Evolutionary conservation across 1,284 basidiomycete species (phyloP).

Genomic region (Malassezia sympodialis): DNA sequence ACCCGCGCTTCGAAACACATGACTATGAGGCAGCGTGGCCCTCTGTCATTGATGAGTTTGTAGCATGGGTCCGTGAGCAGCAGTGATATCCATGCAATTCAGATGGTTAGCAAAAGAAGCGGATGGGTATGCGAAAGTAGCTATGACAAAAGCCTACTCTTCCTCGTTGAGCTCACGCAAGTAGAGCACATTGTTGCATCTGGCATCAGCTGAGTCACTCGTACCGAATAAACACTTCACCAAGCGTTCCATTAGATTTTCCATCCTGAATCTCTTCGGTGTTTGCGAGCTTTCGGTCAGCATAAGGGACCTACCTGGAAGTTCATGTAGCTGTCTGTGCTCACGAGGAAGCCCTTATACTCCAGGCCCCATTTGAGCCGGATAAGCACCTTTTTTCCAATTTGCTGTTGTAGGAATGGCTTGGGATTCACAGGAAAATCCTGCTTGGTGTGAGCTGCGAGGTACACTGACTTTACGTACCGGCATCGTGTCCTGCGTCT

Average conservation of each 20-base stretch:
- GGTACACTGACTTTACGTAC: neutral
- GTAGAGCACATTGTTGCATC: constrained; percentile 47
- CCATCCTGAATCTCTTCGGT: constrained; percentile 97
- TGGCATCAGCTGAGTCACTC: constrained; percentile 29
- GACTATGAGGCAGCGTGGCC: constrained; percentile 82
- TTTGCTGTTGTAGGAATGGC: constrained; percentile 95
- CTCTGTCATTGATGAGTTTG: constrained; percentile 76
- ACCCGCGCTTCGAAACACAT: constrained; percentile 68
- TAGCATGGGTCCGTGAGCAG: constrained; percentile 46
- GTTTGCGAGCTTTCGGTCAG: constrained; percentile 67
- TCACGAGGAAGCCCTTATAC: constrained; percentile 97
- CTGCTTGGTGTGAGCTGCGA: constrained; percentile 3
- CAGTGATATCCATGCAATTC: neutral
- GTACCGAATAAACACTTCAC: constrained; percentile 94
- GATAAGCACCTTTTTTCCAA: constrained; percentile 90
- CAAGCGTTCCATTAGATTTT: constrained; percentile 84
- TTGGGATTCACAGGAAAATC: constrained; percentile 96
- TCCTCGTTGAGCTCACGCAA: constrained; percentile 34
- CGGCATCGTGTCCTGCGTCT: constrained; percentile 8
- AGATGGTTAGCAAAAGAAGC: neutral
- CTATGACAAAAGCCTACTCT: neutral
- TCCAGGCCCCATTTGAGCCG: constrained; percentile 97
- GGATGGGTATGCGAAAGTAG: neutral
- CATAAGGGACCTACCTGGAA: constrained; percentile 63
- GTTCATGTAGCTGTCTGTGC: constrained; percentile 99